These are phyloP conservation scores for Lithocarpus polystachyus DNA, from an alignment of 306 rosid genomes.

Conservation along the genomic window DNA sequence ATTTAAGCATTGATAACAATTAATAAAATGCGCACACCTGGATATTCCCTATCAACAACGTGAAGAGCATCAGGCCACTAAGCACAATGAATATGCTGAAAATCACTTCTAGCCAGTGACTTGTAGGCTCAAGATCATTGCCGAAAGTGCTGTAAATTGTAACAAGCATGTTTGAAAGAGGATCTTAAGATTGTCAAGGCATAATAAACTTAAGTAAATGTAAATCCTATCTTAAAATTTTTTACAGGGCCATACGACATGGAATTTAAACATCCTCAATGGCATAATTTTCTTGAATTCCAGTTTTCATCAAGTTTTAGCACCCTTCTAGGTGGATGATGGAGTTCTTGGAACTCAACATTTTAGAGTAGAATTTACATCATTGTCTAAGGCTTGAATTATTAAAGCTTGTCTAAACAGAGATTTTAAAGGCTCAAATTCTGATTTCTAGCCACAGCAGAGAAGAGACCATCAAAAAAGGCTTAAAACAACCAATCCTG, in stretches of 20 bases:
- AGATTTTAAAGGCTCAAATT: neutral
- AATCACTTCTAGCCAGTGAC: constrained; percentile 92
- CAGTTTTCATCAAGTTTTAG: neutral
- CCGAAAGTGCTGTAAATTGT: constrained; percentile 80
- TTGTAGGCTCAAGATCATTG: constrained; percentile 97
- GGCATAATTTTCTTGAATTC: too few species aligned
- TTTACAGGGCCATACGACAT: too few species aligned
- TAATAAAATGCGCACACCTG: constrained; percentile 51
- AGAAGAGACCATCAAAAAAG: neutral
- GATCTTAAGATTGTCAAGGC: neutral
- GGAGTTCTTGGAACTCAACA: neutral
- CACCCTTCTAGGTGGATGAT: neutral
- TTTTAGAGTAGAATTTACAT: neutral
- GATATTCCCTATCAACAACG: constrained; percentile 93
- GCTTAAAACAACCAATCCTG: neutral
- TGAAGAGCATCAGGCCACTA: constrained; percentile 86
- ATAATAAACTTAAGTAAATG: neutral
- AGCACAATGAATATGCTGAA: constrained; percentile 85
- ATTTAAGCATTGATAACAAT: neutral
- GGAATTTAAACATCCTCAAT: too few species aligned
- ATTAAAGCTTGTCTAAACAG: too few species aligned
- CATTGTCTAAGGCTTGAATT: too few species aligned
- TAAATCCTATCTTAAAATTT: neutral
- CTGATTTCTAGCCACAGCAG: neutral
- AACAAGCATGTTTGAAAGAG: neutral